Evolutionary conservation across 2,329 filamentous ascomycete species (phyloP), one percentile per base, ranked within the genome.

Genomic region (Endocalyx cinctus): DNA sequence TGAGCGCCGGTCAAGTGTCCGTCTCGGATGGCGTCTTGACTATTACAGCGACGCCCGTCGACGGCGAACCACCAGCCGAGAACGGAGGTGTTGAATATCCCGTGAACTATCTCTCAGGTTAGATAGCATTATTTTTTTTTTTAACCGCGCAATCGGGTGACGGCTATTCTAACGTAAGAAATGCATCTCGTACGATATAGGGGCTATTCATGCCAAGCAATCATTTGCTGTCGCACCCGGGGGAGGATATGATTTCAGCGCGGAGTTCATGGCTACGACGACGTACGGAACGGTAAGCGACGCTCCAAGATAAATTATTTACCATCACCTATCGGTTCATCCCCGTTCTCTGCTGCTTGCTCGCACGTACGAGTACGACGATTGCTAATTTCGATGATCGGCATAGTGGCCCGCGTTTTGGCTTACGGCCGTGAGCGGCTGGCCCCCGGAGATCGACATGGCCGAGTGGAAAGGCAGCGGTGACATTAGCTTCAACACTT

Each of bases 381-480:
- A n/a, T n/a, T n/a, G n/a, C n/a, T n/a, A n/a, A n/a, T n/a, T n/a
- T n/a, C n/a, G n/a, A n/a, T n/a, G n/a, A n/a, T n/a, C n/a, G n/a
- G n/a, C n/a, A n/a, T n/a, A n/a, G 15, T 41, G 35, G 39, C 65
- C 65, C 0, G 65, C 66, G 1, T 69, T 69, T 39, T 69, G 65
- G 65, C 50, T 69, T 3, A 67, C 61, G 5, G 63, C 60, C 0
- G 63, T 61, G 1, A 49, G 62, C 33, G 58, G 57, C 1, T 69
- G 67, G 65, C 66, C 65, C 4, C 67, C 66, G 0, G 66, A 68
- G 53, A 60, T 69, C 36, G 65, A 69, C 42, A 55, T 69, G 41
- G 64, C 65, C 5, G 65, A 69, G 41, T 69, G 66, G 66, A 69
- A 69, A 38, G 66, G 66, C 6, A 27, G 43, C 26, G 63, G 61